Evolutionary conservation across 768 basidiomycete species (phyloP), one percentile per base, ranked within the genome.

Genomic region (Lentinula raphanica): DNA sequence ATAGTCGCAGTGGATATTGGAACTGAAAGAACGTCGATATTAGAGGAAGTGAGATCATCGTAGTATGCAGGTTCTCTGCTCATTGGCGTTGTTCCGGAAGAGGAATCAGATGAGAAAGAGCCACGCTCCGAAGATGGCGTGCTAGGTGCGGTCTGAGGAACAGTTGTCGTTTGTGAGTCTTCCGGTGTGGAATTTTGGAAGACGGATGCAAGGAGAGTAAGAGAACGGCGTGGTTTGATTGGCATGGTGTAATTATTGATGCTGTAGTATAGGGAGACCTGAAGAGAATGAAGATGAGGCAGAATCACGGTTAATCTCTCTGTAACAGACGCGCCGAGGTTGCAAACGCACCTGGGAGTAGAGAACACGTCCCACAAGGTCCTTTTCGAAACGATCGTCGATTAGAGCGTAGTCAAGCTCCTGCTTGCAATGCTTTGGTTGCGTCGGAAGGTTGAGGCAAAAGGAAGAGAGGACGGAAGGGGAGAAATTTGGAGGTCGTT

Each of bases 1-100:
- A 21, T n/a, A 5, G 29, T 44, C 19, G 57, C 15, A 11, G 63
- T 62, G 17, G 60, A 29, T 39, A 36, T 15, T 23, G 51, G 28
- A 19, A 58, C 29, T 5, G 48, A 21, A 36, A 62, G 42, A 5
- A 58, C 39, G n/a, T 17, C 42, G 32, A 45, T 46, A 39, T 40
- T 54, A 40, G 53, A 51, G 3, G 44, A 21, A 12, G 25, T 29
- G 29, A 57, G 44, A 11, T 46, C 40, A 36, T 57, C 56, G 23
- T 57, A 57, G 42, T 31, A 57, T 12, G 32, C 45, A 49, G 54
- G 53, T 0, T 50, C 51, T 53, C 35, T 36, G 19, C 27, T 28
- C 5, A 38, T 53, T 3, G 38, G 35, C 36, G 35, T 21, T 4
- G 9, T 21, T 23, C 25, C 21, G 13, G 3, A 2, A n/a, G 49